Conservation (phyloP, 2,329 filamentous ascomycete genomes). For the Colletotrichum nymphaeae region DNA sequence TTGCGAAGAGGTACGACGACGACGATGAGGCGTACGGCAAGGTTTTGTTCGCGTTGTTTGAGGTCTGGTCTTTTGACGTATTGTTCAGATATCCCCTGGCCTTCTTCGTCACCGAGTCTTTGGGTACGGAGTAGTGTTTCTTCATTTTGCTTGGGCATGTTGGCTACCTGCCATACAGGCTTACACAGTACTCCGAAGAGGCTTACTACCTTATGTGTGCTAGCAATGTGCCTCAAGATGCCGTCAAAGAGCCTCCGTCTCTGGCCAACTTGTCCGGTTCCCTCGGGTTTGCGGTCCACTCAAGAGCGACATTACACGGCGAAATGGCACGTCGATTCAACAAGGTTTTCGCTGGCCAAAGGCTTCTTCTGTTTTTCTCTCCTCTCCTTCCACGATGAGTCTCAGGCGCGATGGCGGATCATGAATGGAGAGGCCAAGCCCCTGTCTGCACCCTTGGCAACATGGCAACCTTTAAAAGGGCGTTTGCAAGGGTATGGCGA, state of each 20-base stretch:
- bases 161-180: too few relatives aligned
- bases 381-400: background rate
- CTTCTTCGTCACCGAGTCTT: background rate
- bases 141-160: background rate
- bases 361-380: background rate
- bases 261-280: background rate
- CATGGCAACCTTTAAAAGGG: conserved; percentile 7
- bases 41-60: background rate
- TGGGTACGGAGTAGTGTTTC: background rate
- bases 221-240: background rate
- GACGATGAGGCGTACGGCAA: background rate
- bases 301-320: background rate
- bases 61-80: background rate
- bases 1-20: background rate
- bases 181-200: too few relatives aligned
- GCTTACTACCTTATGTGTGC: background rate
- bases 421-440: background rate
- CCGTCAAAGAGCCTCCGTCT: background rate
- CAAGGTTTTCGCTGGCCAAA: background rate
- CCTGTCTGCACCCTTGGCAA: background rate
- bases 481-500: conserved; percentile 25
- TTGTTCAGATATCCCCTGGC: background rate
- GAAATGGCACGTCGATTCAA: background rate
- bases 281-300: background rate
- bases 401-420: background rate